Evolutionary conservation across 2,329 filamentous ascomycete species (phyloP), one percentile per base, ranked within the genome.

Genomic region (Huntiella abstrusa): DNA sequence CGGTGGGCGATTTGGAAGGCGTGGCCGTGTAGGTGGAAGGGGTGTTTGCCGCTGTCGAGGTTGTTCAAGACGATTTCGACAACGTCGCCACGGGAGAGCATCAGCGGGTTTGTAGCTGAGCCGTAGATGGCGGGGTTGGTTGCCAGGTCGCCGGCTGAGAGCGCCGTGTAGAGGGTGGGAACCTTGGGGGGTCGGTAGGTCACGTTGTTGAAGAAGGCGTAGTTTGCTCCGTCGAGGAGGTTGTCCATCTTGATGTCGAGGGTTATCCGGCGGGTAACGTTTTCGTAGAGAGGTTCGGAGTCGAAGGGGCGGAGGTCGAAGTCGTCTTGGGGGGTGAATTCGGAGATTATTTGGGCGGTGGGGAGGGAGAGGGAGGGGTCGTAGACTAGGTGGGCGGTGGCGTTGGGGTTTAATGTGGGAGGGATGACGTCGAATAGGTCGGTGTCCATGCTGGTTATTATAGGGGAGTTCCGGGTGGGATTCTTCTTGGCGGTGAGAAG

Each of bases 11-110:
- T 66, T 59, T 83, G 81, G 62, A 86, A 85, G 53, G 72, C 65
- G 58, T 85, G 80, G 0, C 82, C 82, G 62, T 91, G 86, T 1
- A 92, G 58, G 54, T 83, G 81, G 64, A 87, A 86, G 4, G 75
- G 84, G 54, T 86, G 81, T 6, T 75, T 77, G 37, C 83, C 64
- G 50, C 68, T 58, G 54, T 88, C 83, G 39, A 75, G 67, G 56
- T 86, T 88, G 64, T 86, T 83, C n/a, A 88, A 64, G 13, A 85
- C 62, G 43, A 88, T 69, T 56, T 87, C 76, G 22, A 87, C 72
- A n/a, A 83, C 66, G 50, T 77, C 66, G 47, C 71, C 72, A 51
- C 78, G 71, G 22, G 76, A 65, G 10, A 92, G 69, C 3, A 92
- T 67, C 53, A 84, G 71, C 1, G 76, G 61, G 54, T 83, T 70